These are phyloP conservation scores for Eruca vesicaria DNA, from an alignment of 441 rosid species.

Conservation along the genomic window DNA sequence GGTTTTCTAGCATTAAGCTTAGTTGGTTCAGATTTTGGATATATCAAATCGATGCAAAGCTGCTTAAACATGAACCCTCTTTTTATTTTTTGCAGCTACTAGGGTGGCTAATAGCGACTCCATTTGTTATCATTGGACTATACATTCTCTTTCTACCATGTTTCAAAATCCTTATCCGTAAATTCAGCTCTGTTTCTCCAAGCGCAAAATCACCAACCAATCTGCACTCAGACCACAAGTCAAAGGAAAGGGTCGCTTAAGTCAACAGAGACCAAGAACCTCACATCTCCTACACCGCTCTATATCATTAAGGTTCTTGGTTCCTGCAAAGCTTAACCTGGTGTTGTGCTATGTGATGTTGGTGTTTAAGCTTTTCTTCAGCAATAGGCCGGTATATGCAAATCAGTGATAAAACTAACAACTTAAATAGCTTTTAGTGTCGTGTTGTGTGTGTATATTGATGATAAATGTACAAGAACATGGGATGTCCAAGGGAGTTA, in stretches of 20 bases:
- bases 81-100: slow-evolving; percentile 53
- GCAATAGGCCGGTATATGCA: not conserved
- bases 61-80: not conserved
- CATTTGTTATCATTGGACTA: slow-evolving; percentile 54
- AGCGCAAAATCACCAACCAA: slow-evolving; percentile 42
- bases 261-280: not conserved
- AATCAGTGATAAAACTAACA: slow-evolving; percentile 1
- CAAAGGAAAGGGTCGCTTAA: slow-evolving; percentile 56
- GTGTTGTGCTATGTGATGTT: slow-evolving; percentile 6
- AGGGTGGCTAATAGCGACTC: slow-evolving; percentile 83
- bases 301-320: not conserved
- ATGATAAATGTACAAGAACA: not conserved
- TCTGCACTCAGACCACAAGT: slow-evolving; percentile 42
- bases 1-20: slow-evolving; percentile 24
- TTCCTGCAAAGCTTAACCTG: slow-evolving; percentile 1
- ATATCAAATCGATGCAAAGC: not conserved
- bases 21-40: not conserved
- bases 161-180: slow-evolving; percentile 65
- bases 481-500: not conserved
- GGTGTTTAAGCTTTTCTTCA: not conserved
- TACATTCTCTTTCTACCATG: slow-evolving; percentile 61
- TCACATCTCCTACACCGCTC: not conserved
- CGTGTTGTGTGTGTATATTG: not conserved
- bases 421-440: not conserved
- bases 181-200: slow-evolving; percentile 46